Percentiles rank a stretch among this genome's conserved stretches.
phyloP scores from a whole-genome alignment of 108 stramenopile species.

The Pseudonitzschia delicatissima region DNA sequence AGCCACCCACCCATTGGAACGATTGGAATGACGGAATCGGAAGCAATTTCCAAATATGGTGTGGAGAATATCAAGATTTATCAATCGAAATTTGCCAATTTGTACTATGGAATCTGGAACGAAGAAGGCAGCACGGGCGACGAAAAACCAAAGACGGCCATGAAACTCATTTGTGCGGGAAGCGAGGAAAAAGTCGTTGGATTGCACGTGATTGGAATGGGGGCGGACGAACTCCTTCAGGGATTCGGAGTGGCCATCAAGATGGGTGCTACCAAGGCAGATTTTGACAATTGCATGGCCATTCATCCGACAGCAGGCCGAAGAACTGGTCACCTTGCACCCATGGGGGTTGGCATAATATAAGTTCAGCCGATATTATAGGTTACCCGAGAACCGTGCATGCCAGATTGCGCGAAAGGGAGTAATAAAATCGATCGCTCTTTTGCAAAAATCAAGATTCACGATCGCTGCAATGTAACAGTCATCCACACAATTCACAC shows the following conservation, averaged over 20 bases:
- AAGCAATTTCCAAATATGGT: conserved; percentile 87
- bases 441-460: too few species aligned
- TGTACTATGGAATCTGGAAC: conserved; percentile 80
- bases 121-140: conserved; percentile 25
- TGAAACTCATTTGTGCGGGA: conserved; percentile 90
- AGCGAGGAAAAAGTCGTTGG: conserved; percentile 88
- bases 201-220: conserved; percentile 92
- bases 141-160: conserved; percentile 91
- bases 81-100: conserved; percentile 85
- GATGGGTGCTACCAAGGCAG: conserved; percentile 94
- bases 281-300: conserved; percentile 92
- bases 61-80: conserved; percentile 89
- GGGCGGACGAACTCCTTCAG: conserved; percentile 95
- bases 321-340: conserved; percentile 86
- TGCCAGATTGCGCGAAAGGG: too few species aligned
- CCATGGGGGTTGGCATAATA: conserved; percentile 25
- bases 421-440: too few species aligned
- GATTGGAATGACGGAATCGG: conserved; percentile 80
- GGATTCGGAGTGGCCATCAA: conserved; percentile 87
- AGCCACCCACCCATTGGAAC: conserved; percentile 88
- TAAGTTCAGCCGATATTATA: too few species aligned
- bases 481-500: too few species aligned
- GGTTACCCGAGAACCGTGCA: too few species aligned
- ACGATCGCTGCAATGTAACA: too few species aligned
- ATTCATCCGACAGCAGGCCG: conserved; percentile 95